Base-by-base conservation (phyloP, 2,329 filamentous ascomycete genomes). In the Xylogone sp. region DNA sequence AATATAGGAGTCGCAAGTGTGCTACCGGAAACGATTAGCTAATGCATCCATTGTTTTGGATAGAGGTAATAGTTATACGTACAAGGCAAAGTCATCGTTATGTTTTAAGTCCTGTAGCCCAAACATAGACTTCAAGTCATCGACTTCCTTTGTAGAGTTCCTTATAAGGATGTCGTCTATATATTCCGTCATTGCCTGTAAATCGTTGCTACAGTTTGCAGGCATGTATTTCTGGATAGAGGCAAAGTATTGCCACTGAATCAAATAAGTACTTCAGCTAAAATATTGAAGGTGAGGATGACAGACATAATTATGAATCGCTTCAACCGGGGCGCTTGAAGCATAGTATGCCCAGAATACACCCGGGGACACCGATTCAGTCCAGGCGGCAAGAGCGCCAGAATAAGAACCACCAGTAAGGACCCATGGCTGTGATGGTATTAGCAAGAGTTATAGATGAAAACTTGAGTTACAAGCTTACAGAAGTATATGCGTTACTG, bases 291-390 rank as follows among this genome's bases (percentile, higher is more conserved):
- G 5, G 13, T 4, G n/a, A 39, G 10, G 5, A 16, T 5, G 34
- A 39, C 34, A 13, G n/a, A 68, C 65, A 58, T 73, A 80, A 61
- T 82, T 69, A 24, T 72, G 71, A 27, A 80, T 70, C 1, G 73
- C 72, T 55, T 82, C 62, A 0, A 82, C 76, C 0, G 75, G 74
- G 0, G 72, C 78, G 57, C 74, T 77, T 31, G 74, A 75, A 3
- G 76, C 68, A 60, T 77, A 75, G 54, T 80, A 81, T 0, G 77
- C 77, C 77, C 77, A 81, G 62, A 78, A 77, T 0, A 75, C 79
- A 5, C 74, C 78, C 0, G 77, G 76, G 0, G 71, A 65, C 2
- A 75, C 63, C 3, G 72, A 72, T 21, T 74, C 74, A 4, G 71
- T 76, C 76, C 77, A 81, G 0, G 76, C 77, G 0, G 76, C 63